These are phyloP conservation scores for Rhizophlyctis rosea DNA, from an alignment of 192 early-diverging fungal genomes.

Conservation along the genomic window DNA sequence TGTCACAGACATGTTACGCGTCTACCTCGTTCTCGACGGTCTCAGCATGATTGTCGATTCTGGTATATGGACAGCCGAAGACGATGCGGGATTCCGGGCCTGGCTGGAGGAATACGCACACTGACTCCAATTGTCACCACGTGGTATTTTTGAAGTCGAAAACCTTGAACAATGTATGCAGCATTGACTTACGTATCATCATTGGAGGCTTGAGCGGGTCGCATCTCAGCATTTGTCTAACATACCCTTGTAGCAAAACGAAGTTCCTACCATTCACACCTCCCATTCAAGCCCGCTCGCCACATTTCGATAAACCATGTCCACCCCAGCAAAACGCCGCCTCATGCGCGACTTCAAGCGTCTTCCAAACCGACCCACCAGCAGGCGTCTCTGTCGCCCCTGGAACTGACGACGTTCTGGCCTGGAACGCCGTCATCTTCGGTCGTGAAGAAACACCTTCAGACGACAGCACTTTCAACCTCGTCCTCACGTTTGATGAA, in stretches of 20 bases:
- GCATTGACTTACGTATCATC: no score
- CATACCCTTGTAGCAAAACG: no score
- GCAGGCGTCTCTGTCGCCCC: no score
- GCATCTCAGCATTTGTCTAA: no score
- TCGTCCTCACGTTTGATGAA: slow-evolving; percentile 93
- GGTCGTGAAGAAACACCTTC: slow-evolving; percentile 90
- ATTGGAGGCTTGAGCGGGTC: no score
- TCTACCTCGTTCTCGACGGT: slow-evolving; percentile 20
- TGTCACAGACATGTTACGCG: slow-evolving; percentile 3
- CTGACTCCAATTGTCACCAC: slow-evolving; percentile 24
- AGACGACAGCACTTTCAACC: slow-evolving; percentile 94
- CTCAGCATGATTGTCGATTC: slow-evolving; percentile 10
- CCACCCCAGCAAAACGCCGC: no score
- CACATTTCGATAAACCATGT: no score
- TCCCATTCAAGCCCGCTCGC: no score
- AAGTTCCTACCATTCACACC: no score
- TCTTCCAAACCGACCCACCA: no score
- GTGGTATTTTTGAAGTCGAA: slow-evolving; percentile 4
- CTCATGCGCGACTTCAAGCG: no score
- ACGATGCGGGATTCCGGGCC: slow-evolving; percentile 1
- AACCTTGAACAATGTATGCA: slow-evolving; percentile 49
- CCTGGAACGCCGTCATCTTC: slow-evolving; percentile 99
- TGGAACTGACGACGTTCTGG: slow-evolving; percentile 96
- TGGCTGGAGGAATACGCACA: slow-evolving; percentile 14
- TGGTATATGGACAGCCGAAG: background rate